Conservation (phyloP, 2,329 filamentous ascomycete genomes). For the Xylaria arbuscula region DNA sequence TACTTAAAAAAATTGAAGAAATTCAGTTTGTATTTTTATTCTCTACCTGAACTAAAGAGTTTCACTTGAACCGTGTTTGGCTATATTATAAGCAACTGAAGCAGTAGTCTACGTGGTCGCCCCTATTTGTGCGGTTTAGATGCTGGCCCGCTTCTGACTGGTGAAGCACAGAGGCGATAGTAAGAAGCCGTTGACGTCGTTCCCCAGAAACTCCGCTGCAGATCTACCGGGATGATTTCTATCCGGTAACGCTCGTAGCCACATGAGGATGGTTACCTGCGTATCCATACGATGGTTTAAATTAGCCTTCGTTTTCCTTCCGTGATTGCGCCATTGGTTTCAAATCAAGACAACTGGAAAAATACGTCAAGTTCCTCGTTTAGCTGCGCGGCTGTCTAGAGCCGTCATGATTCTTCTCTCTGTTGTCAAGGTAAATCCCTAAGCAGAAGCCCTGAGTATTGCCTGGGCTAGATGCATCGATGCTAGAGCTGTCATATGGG, state of each 20-base stretch:
- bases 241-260: not conserved
- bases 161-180: not conserved
- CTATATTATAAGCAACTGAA: too few relatives aligned
- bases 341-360: not conserved
- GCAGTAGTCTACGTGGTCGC: too few relatives aligned
- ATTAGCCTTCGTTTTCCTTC: not conserved
- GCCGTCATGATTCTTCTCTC: not conserved
- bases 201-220: not conserved
- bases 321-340: not conserved
- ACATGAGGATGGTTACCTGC: not conserved
- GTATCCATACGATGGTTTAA: not conserved
- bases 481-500: not conserved
- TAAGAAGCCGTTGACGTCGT: not conserved
- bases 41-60: too few relatives aligned
- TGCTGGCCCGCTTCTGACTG: too few relatives aligned
- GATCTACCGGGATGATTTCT: not conserved
- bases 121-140: too few relatives aligned
- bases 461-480: not conserved
- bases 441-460: too few relatives aligned
- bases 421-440: not conserved
- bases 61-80: too few relatives aligned
- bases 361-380: not conserved
- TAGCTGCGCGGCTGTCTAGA: not conserved
- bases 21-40: too few relatives aligned
- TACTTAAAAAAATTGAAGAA: too few relatives aligned